Conservation (phyloP, 2,329 filamentous ascomycete genomes). For the Trichoderma atroviride region DNA sequence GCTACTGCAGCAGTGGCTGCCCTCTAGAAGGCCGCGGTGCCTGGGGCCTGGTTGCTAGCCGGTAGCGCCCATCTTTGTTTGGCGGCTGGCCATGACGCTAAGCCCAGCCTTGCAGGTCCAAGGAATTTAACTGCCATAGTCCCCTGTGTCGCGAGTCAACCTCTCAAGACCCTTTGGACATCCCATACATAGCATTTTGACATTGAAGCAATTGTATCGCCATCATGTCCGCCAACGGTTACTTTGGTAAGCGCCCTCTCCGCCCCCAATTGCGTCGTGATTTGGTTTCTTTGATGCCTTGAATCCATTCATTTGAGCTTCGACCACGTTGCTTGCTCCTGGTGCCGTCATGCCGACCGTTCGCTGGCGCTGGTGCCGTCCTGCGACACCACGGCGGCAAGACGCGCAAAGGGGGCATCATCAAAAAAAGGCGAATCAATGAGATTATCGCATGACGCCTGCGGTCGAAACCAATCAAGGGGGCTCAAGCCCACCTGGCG, state of each 20-base stretch:
- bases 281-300: neutral
- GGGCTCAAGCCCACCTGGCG: conserved; percentile 1
- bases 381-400: neutral
- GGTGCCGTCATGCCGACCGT: conserved; percentile 15
- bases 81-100: conserved; percentile 38
- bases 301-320: neutral
- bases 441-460: conserved; percentile 4
- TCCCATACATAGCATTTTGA: neutral
- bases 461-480: conserved; percentile 15
- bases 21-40: neutral
- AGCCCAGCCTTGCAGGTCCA: conserved; percentile 34
- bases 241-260: conserved; percentile 24
- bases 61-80: conserved; percentile 29
- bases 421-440: neutral
- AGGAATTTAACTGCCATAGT: conserved; percentile 38
- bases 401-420: conserved; percentile 15
- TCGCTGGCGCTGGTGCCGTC: neutral
- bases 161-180: conserved; percentile 24
- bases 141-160: conserved; percentile 23
- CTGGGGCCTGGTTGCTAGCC: neutral
- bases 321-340: neutral
- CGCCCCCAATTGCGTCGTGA: neutral
- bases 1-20: neutral
- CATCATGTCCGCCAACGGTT: conserved; percentile 27
- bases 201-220: conserved; percentile 6